A percentile compares a stretch with the other conserved stretches of the same genome.
Conservation (phyloP, 2,329 filamentous ascomycete genomes). For the Westerdykella ornata region DNA sequence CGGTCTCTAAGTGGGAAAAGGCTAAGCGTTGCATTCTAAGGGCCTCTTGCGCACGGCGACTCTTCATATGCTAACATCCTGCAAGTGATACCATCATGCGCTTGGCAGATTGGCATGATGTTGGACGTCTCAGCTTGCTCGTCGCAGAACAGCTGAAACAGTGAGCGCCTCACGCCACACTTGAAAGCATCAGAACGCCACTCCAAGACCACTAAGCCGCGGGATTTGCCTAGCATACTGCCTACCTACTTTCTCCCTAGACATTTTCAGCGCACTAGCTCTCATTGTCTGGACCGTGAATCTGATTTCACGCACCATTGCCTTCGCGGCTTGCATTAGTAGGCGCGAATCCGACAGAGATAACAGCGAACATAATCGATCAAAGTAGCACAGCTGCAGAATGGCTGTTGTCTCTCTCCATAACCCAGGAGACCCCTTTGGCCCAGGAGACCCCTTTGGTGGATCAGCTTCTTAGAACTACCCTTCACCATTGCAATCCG, state of each 20-base stretch:
- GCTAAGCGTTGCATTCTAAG: too few species aligned
- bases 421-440: constrained; percentile 53
- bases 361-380: constrained; percentile 44
- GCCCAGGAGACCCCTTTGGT: constrained; percentile 50
- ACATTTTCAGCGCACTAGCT: constrained; percentile 56
- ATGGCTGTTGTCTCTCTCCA: constrained; percentile 47
- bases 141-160: too few species aligned
- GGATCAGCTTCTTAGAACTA: constrained; percentile 53
- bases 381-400: constrained; percentile 16
- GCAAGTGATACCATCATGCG: too few species aligned
- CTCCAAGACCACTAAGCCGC: constrained; percentile 63
- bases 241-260: constrained; percentile 51
- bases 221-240: constrained; percentile 52
- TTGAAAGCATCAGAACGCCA: constrained; percentile 48
- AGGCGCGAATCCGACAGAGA: constrained; percentile 55
- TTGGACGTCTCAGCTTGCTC: too few species aligned
- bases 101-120: too few species aligned
- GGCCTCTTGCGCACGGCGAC: too few species aligned
- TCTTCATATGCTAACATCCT: too few species aligned
- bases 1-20: too few species aligned
- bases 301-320: constrained; percentile 54
- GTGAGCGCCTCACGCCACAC: constrained; percentile 46
- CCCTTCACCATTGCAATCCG: constrained; percentile 58
- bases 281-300: constrained; percentile 53
- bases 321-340: constrained; percentile 54